These are phyloP conservation scores for Colletotrichum orchidophilum DNA, from an alignment of 2,329 filamentous ascomycete genomes.

Conservation along the genomic window DNA sequence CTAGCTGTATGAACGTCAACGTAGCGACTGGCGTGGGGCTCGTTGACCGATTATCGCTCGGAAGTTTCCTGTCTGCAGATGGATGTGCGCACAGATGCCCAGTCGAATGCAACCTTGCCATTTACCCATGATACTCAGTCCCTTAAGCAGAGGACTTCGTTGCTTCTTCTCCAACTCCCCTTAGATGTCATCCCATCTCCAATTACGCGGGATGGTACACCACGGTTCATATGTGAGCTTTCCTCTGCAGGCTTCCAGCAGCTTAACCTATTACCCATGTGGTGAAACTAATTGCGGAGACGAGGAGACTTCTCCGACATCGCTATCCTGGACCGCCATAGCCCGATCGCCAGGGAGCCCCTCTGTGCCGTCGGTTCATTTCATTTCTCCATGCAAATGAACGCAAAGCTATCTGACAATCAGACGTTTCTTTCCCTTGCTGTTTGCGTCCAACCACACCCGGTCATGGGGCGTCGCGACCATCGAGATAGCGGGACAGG, in stretches of 20 bases:
- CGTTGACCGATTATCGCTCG: slow-evolving; percentile 9
- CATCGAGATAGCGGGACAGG: neutral
- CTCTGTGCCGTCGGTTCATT: neutral
- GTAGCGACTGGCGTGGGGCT: neutral
- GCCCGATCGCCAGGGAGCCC: slow-evolving; percentile 4
- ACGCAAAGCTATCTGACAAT: slow-evolving; percentile 2
- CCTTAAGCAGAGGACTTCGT: slow-evolving; percentile 11
- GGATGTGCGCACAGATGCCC: slow-evolving; percentile 17
- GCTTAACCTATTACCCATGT: neutral
- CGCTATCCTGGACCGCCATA: slow-evolving; percentile 4
- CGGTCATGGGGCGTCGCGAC: slow-evolving; percentile 2
- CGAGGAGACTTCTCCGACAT: neutral
- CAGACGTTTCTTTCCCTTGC: neutral
- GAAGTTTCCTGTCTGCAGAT: slow-evolving; percentile 4
- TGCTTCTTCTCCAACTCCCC: neutral
- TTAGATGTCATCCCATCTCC: slow-evolving; percentile 8
- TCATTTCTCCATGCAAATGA: neutral
- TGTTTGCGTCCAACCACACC: neutral
- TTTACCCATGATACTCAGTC: slow-evolving; percentile 2
- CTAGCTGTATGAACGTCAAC: neutral
- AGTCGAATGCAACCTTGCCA: slow-evolving; percentile 22
- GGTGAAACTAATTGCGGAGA: slow-evolving; percentile 25
- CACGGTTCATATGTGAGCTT: neutral
- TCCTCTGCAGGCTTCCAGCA: neutral
- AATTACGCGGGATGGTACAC: neutral